Evolutionary conservation across 495 filamentous ascomycete genomes (phyloP).

Genomic region (Entonaema liquescens): DNA sequence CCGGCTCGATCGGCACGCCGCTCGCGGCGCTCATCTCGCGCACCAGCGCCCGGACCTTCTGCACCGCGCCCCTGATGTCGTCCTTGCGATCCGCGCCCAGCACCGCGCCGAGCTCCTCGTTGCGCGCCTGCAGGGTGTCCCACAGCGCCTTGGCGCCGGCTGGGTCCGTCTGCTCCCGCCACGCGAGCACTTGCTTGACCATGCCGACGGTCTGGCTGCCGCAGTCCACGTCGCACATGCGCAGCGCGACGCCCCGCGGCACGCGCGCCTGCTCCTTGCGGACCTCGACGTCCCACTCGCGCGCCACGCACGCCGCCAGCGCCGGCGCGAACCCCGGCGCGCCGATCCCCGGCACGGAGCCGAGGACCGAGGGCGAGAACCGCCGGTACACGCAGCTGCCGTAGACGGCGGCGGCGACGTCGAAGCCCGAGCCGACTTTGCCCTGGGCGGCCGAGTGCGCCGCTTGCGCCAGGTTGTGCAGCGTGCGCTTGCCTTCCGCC

Average conservation of each 20-base stretch:
- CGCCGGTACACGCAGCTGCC: constrained; percentile 89
- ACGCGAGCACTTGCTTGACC: constrained; percentile 89
- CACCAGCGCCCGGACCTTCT: constrained; percentile 62
- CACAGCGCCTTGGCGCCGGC: constrained; percentile 75
- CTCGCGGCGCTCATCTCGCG: constrained; percentile 76
- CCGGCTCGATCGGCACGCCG: constrained; percentile 90
- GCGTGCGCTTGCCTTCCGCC: constrained; percentile 47
- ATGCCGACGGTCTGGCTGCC: constrained; percentile 93
- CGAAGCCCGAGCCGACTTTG: constrained; percentile 95
- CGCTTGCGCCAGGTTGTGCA: constrained; percentile 94
- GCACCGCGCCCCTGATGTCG: constrained; percentile 51
- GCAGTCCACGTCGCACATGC: constrained; percentile 96
- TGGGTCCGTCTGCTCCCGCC: constrained; percentile 74
- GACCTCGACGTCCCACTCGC: constrained; percentile 80
- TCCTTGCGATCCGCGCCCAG: constrained; percentile 58
- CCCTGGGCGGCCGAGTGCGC: constrained; percentile 96
- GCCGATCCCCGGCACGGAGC: constrained; percentile 69
- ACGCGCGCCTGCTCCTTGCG: constrained; percentile 72
- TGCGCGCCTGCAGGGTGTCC: constrained; percentile 74
- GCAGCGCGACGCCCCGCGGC: constrained; percentile 76
- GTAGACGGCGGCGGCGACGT: constrained; percentile 93
- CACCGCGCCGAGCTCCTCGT: constrained; percentile 73
- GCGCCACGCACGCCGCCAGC: constrained; percentile 71
- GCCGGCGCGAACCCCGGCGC: constrained; percentile 69
- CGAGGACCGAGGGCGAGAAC: constrained; percentile 82